phyloP scores from a whole-genome alignment of 768 basidiomycete genomes.

The Lyophyllum atratum region DNA sequence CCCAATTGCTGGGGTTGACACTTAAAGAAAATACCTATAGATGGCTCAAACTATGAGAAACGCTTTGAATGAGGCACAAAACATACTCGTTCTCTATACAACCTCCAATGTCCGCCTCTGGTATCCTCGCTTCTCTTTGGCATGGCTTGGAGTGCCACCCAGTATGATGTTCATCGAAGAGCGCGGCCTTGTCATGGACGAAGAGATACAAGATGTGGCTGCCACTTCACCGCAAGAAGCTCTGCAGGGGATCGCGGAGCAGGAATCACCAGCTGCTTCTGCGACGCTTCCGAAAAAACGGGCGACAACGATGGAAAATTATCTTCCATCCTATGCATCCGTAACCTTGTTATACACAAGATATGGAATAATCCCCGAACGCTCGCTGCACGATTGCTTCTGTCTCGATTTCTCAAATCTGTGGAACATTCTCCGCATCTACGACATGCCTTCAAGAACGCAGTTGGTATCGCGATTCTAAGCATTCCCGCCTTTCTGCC shows the following conservation, averaged over 20 bases:
- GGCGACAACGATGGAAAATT: not conserved
- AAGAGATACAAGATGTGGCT: slow-evolving; percentile 17
- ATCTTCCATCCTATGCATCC: not conserved
- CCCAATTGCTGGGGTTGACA: not conserved
- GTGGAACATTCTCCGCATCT: slow-evolving; percentile 43
- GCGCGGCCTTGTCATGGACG: slow-evolving; percentile 14
- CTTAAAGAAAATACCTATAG: slow-evolving; percentile 22
- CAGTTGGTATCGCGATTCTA: slow-evolving; percentile 42
- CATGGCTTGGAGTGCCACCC: slow-evolving; percentile 45
- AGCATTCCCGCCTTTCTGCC: slow-evolving; percentile 46
- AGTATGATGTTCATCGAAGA: slow-evolving; percentile 22
- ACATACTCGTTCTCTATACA: slow-evolving; percentile 30
- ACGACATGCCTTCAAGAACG: slow-evolving; percentile 48
- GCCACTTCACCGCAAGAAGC: slow-evolving; percentile 29
- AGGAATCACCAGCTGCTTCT: slow-evolving; percentile 2
- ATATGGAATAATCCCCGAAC: slow-evolving; percentile 27
- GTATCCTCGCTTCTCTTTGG: slow-evolving; percentile 39
- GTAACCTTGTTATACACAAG: slow-evolving; percentile 9
- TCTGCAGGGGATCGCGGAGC: slow-evolving; percentile 33
- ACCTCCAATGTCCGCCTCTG: slow-evolving; percentile 35
- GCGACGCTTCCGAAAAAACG: not conserved
- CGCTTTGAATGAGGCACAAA: slow-evolving; percentile 34
- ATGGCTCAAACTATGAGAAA: slow-evolving; percentile 43
- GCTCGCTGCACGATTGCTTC: slow-evolving; percentile 29
- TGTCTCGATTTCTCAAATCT: slow-evolving; percentile 31